Conservation (phyloP, 495 filamentous ascomycete genomes). For the Podospora sp. region DNA sequence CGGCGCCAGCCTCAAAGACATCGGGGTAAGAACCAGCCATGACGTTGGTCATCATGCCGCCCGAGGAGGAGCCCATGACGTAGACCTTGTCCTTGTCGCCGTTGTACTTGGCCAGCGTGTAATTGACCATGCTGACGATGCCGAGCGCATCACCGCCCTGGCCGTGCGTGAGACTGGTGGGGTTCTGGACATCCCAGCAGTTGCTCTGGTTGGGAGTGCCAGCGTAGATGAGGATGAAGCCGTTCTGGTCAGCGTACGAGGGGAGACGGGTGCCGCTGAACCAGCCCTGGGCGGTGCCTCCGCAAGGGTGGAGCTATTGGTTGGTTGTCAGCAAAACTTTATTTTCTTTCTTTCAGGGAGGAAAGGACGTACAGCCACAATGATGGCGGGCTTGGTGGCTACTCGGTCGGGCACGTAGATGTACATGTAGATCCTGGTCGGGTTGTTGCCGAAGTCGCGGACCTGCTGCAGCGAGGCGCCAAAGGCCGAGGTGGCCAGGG, state of each 20-base stretch:
- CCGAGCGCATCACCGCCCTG: slow-evolving; percentile 54
- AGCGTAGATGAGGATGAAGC: slow-evolving; percentile 60
- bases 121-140: slow-evolving; percentile 61
- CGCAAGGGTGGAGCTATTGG: slow-evolving; percentile 42
- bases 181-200: slow-evolving; percentile 60
- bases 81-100: slow-evolving; percentile 52
- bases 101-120: slow-evolving; percentile 49
- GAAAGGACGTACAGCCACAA: slow-evolving; percentile 46
- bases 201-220: slow-evolving; percentile 48
- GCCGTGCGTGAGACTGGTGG: slow-evolving; percentile 54
- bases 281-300: slow-evolving; percentile 37
- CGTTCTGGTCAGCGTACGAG: slow-evolving; percentile 48
- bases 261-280: slow-evolving; percentile 40
- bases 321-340: not conserved
- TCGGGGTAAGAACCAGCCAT: slow-evolving; percentile 61
- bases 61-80: slow-evolving; percentile 56
- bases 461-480: slow-evolving; percentile 31
- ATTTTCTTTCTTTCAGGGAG: not conserved
- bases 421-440: slow-evolving; percentile 55
- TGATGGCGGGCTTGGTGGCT: slow-evolving; percentile 51
- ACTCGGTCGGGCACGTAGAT: slow-evolving; percentile 59
- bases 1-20: slow-evolving; percentile 58
- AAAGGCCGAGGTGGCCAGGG: slow-evolving; percentile 2
- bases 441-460: slow-evolving; percentile 46
- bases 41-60: slow-evolving; percentile 64